Evolutionary conservation across 164 flowering plant genomes (phyloP).

Genomic region (Amborella trichopoda): DNA sequence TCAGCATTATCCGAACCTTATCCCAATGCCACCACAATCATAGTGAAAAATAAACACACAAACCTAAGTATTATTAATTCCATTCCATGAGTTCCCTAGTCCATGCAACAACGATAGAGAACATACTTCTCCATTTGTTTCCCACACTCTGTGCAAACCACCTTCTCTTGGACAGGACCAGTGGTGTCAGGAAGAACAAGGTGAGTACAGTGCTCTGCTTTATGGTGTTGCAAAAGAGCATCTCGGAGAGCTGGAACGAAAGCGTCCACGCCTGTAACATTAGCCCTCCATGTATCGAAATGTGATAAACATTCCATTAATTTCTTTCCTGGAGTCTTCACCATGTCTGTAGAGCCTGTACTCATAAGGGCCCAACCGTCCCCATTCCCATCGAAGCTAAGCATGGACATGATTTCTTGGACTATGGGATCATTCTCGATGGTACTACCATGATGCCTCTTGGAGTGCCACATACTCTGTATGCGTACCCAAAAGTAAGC

Average conservation of each 20-base stretch:
- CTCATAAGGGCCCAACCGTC: conserved; percentile 23
- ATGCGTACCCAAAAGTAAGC: conserved; percentile 56
- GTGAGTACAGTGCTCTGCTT: conserved; percentile 18
- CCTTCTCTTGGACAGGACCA: conserved; percentile 11
- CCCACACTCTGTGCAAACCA: conserved; percentile 42
- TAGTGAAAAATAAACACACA: too few relatives aligned
- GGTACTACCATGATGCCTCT: conserved; percentile 10
- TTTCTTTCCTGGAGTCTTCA: conserved; percentile 25
- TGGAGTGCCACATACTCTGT: conserved; percentile 47
- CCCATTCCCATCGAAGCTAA: conserved; percentile 15
- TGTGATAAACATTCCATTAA: conserved; percentile 21
- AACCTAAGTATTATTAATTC: too few relatives aligned
- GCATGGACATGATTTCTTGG: conserved; percentile 28
- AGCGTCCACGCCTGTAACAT: conserved; percentile 26
- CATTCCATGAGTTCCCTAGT: too few relatives aligned
- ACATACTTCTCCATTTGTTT: conserved; percentile 38
- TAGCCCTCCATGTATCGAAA: conserved; percentile 27
- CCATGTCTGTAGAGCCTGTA: conserved; percentile 18
- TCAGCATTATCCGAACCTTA: too few relatives aligned
- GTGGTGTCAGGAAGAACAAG: conserved; percentile 15
- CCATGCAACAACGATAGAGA: conserved; percentile 30
- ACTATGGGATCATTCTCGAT: conserved; percentile 19
- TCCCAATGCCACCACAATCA: too few relatives aligned
- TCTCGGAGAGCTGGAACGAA: conserved; percentile 33
- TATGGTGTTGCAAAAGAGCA: conserved; percentile 20